Conservation (phyloP, 306 rosid species). For the Casuarina cunninghamiana region DNA sequence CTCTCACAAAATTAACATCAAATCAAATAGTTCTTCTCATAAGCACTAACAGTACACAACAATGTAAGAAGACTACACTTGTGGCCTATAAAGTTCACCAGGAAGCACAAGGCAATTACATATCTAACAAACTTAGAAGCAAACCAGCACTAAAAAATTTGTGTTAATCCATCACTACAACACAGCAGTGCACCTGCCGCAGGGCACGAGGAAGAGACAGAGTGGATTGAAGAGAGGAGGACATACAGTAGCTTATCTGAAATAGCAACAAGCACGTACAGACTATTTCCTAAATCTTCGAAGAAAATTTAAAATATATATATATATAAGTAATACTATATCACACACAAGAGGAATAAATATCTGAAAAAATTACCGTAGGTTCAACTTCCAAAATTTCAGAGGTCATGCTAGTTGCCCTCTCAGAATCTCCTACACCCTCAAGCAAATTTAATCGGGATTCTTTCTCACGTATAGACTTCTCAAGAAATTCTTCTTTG, state of each 20-base stretch:
- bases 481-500: constrained; percentile 63
- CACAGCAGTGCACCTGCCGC: not conserved
- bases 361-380: constrained; percentile 49
- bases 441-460: constrained; percentile 75
- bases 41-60: not conserved
- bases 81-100: not conserved
- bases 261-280: not conserved
- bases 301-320: not conserved
- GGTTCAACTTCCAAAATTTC: constrained; percentile 89
- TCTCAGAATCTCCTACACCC: constrained; percentile 60
- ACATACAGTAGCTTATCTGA: not conserved
- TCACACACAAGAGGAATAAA: constrained; percentile 13
- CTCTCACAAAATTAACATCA: not conserved
- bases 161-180: not conserved
- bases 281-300: too few relatives aligned
- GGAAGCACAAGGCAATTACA: not conserved
- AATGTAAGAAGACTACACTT: not conserved
- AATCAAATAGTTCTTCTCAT: not conserved
- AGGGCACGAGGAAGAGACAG: too few relatives aligned
- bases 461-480: constrained; percentile 70
- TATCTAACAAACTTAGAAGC: not conserved
- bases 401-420: constrained; percentile 48
- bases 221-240: not conserved
- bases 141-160: not conserved
- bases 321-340: not conserved